Evolutionary conservation across 805 yeast genomes (phyloP).

Genomic region (Schwanniomyces occidentalis): DNA sequence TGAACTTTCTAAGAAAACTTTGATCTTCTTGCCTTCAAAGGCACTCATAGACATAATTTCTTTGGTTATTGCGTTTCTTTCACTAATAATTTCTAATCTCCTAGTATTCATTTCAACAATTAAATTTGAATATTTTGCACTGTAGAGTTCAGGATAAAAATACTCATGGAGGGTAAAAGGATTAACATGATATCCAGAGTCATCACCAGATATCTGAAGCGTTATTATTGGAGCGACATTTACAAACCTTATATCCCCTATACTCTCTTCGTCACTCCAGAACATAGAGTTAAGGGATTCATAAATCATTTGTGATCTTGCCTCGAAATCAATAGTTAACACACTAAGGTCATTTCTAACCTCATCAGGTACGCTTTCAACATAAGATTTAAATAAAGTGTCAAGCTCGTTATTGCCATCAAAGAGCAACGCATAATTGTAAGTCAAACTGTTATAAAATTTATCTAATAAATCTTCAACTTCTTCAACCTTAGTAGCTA

Average conservation of each 20-base stretch:
- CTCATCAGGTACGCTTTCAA: slow-evolving; percentile 28
- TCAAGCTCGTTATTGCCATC: slow-evolving; percentile 12
- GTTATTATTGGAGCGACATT: slow-evolving; percentile 33
- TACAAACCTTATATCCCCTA: slow-evolving; percentile 29
- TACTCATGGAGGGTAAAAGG: slow-evolving; percentile 30
- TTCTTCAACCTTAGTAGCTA: slow-evolving; percentile 15
- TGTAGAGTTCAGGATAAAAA: slow-evolving; percentile 38
- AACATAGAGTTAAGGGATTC: slow-evolving; percentile 35
- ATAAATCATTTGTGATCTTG: slow-evolving; percentile 24
- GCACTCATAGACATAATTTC: slow-evolving; percentile 33
- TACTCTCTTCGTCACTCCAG: slow-evolving; percentile 32
- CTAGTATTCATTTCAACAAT: slow-evolving; percentile 19
- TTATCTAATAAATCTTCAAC: slow-evolving; percentile 17
- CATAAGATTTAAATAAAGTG: slow-evolving; percentile 24
- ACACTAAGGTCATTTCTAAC: slow-evolving; percentile 23
- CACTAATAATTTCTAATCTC: slow-evolving; percentile 13
- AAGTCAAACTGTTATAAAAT: slow-evolving; percentile 5
- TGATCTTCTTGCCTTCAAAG: slow-evolving; percentile 41
- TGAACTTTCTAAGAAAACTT: slow-evolving; percentile 23
- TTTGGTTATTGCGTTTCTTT: slow-evolving; percentile 20
- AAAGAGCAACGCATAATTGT: slow-evolving; percentile 3
- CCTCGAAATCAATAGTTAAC: slow-evolving; percentile 35
- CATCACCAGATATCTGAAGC: slow-evolving; percentile 29
- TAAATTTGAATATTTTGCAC: slow-evolving; percentile 19
- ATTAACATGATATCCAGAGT: slow-evolving; percentile 12